Evolutionary conservation across 2,329 filamentous ascomycete species (phyloP).

Genomic region (Trichoderma sp.): DNA sequence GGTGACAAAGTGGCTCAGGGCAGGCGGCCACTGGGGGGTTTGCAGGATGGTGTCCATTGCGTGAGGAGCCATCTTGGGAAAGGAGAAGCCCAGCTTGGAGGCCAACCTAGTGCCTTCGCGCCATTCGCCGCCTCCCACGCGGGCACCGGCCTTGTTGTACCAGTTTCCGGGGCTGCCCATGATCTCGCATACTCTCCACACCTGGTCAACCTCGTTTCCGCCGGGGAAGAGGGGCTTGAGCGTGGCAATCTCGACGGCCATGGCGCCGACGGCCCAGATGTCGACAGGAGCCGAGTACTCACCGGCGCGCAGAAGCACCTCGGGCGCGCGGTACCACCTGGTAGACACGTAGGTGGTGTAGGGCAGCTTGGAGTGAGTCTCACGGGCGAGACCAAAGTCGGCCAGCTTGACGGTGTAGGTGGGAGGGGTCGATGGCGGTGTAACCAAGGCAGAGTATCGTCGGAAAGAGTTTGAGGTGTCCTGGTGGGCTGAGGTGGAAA

Average conservation of each 20-base stretch:
- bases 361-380: slow-evolving; percentile 92
- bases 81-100: slow-evolving; percentile 95
- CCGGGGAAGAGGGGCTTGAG: slow-evolving; percentile 95
- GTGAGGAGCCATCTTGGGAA: slow-evolving; percentile 98
- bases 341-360: slow-evolving; percentile 99
- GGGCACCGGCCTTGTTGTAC: slow-evolving; percentile 86
- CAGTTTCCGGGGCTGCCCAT: slow-evolving; percentile 99
- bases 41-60: slow-evolving; percentile 92
- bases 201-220: slow-evolving; percentile 97
- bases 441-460: slow-evolving; percentile 88
- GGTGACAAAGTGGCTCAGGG: slow-evolving; percentile 88
- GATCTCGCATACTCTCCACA: slow-evolving; percentile 98
- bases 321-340: slow-evolving; percentile 94
- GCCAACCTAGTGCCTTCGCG: slow-evolving; percentile 89
- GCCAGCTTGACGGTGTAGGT: slow-evolving; percentile 97
- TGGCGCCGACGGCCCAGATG: slow-evolving; percentile 97
- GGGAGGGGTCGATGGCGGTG: slow-evolving; percentile 89
- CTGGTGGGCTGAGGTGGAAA: slow-evolving; percentile 82
- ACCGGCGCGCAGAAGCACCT: slow-evolving; percentile 87
- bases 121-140: slow-evolving; percentile 95
- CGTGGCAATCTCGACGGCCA: slow-evolving; percentile 97
- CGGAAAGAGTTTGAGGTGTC: slow-evolving; percentile 84
- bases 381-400: slow-evolving; percentile 94
- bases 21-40: slow-evolving; percentile 84
- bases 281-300: slow-evolving; percentile 98